Evolutionary conservation across 495 filamentous ascomycete genomes (phyloP), one percentile per base, ranked within the genome.

Genomic region (Clavariopsis aquatica): DNA sequence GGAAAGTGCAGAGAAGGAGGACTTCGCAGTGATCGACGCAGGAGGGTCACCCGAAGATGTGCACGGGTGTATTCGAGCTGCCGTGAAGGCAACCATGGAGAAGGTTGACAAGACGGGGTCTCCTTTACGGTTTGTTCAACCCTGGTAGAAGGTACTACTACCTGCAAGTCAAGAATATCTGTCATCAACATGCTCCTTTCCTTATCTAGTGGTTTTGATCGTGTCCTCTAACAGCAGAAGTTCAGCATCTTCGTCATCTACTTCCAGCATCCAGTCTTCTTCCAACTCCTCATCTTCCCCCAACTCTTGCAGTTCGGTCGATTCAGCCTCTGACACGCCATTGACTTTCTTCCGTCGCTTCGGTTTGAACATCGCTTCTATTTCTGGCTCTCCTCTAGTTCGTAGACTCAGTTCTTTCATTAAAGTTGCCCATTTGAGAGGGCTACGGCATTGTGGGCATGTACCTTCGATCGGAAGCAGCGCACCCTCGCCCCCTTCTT

Each of bases 321-420:
- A 12, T 26, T 65, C 64, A 54, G 58, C 10, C 20, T 55, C 49
- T 20, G 55, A 55, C 8, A 49, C 52, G 31, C 23, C 43, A 17
- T 68, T 66, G 9, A 49, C 55, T 57, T 64, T 70, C 66, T 68
- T 73, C 0, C 74, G 77, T 20, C 77, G 83, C 74, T 76, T 82
- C 72, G 64, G 29, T 29, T 83, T 88, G 68, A 92, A 73, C 23
- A 94, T 74, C 51, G 80, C 80, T 20, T 83, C 83, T 2, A 90
- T 70, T 65, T 90, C 85, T 47, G 87, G 87, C 64, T 79, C 71
- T 15, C 87, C 91, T 49, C 91, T 81, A 26, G 79, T 76, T 56
- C 92, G 81, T 28, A 96, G 74, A 52, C 81, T 93, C 62, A 92
- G 74, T 72, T 96, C 92, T 70, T 86, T 92, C 73, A 93, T 89